Evolutionary conservation across 345 rosid species (phyloP), one percentile per base, ranked within the genome.

Genomic region (Populus simonii): DNA sequence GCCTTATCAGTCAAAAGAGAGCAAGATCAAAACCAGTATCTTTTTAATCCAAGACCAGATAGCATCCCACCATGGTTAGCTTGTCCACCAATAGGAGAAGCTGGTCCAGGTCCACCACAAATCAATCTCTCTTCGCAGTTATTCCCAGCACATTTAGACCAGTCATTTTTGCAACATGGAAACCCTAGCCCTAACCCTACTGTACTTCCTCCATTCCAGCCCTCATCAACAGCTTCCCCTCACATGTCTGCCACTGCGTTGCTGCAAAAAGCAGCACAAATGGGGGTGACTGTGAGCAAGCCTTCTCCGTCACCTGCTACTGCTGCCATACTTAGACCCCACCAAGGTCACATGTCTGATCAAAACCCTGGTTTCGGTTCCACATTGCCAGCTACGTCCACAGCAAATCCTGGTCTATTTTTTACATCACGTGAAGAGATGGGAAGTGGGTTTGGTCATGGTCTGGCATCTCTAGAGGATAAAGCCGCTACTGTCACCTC

Each of bases 231-330:
- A n/a, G 41, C 76, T 31, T 27, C 80, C 29, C 77, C 84, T 66
- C 86, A 85, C 86, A 76, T 84, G 88, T 84, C 89, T 29, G 90
- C 88, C 17, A 86, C 89, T 61, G 86, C 89, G 65, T 81, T 85
- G 51, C 83, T 86, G 70, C 88, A 83, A 68, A 85, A 80, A 66
- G 89, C 90, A 73, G 82, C 86, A 0, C 83, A 84, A 73, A 87
- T 87, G 82, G 90, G 90, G 20, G 88, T 77, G 43, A 68, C 80
- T n/a, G 74, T 78, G 79, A 76, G 86, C 78, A 78, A 78, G 61
- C 72, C 79, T 20, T 71, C 83, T 38, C 68, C 75, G 43, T 23
- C 80, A 68, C 38, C 76, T 8, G 41, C 73, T 25, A 39, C 77
- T 20, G 15, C 69, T 22, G 22, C 81, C 73, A 53, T 61, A 12